Conservation (phyloP, 306 rosid genomes). For the Leucaena leucocephala region DNA sequence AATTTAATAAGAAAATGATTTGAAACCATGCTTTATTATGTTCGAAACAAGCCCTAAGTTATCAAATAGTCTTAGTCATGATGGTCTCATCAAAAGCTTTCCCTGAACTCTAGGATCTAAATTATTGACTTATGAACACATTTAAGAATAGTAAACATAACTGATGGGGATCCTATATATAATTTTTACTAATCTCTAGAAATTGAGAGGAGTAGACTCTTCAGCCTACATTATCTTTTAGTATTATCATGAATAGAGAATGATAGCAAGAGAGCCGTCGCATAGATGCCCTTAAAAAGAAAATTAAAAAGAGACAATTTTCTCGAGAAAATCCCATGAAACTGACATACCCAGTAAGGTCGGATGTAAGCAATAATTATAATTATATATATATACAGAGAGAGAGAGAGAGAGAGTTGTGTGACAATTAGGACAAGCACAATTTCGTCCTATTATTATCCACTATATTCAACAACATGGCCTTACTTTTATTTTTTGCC, state of each 20-base stretch:
- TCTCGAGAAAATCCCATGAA: slow-evolving; percentile 36
- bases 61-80: too few species aligned
- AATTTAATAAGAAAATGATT: neutral
- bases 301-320: neutral
- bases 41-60: neutral
- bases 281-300: neutral
- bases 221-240: neutral
- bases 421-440: slow-evolving; percentile 37
- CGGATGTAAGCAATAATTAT: slow-evolving; percentile 26
- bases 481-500: neutral
- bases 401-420: neutral
- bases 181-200: neutral
- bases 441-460: slow-evolving; percentile 34
- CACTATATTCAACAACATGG: slow-evolving; percentile 14
- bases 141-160: neutral
- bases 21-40: too few species aligned
- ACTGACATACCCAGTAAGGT: slow-evolving; percentile 31
- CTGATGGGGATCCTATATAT: neutral
- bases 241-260: neutral
- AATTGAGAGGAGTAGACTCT: neutral
- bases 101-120: too few species aligned
- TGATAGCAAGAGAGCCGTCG: neutral
- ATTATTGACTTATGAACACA: neutral
- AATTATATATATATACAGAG: neutral
- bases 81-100: too few species aligned